Conservation (phyloP, 106 monocot genomes). For the Apostasia shenzhenica region DNA sequence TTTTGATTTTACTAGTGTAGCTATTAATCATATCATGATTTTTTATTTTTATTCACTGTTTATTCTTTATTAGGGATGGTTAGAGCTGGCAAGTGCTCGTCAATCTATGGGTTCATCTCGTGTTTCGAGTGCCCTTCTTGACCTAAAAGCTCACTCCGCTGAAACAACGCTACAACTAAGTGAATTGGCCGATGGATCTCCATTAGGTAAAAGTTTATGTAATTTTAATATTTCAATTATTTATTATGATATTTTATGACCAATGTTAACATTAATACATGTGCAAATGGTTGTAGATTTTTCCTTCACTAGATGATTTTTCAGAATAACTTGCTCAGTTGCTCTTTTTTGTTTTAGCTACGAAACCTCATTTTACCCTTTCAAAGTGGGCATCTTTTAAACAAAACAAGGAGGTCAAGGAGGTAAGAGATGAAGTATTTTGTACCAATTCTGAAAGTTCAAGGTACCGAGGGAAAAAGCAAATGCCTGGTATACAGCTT, state of each 20-base stretch:
- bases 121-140: conserved; percentile 47
- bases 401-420: conserved; percentile 11
- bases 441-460: conserved; percentile 16
- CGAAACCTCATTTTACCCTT: conserved; percentile 42
- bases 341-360: conserved; percentile 2
- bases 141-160: conserved; percentile 66
- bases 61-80: conserved; percentile 58
- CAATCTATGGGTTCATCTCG: conserved; percentile 84
- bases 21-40: too few species aligned
- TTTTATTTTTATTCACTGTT: too few species aligned
- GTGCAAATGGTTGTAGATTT: too few species aligned
- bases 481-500: conserved; percentile 19
- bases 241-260: neutral
- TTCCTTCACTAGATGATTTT: neutral
- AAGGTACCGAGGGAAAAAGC: conserved; percentile 29
- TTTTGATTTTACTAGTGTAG: too few species aligned
- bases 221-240: neutral
- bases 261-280: too few species aligned
- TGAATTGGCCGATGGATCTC: conserved; percentile 13
- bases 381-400: conserved; percentile 41
- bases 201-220: conserved; percentile 9
- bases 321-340: neutral
- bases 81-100: conserved; percentile 89
- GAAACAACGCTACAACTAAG: conserved; percentile 43
- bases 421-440: conserved; percentile 4